These are phyloP conservation scores for Lathyrus oleraceus DNA, from an alignment of 306 rosid species.

Conservation along the genomic window DNA sequence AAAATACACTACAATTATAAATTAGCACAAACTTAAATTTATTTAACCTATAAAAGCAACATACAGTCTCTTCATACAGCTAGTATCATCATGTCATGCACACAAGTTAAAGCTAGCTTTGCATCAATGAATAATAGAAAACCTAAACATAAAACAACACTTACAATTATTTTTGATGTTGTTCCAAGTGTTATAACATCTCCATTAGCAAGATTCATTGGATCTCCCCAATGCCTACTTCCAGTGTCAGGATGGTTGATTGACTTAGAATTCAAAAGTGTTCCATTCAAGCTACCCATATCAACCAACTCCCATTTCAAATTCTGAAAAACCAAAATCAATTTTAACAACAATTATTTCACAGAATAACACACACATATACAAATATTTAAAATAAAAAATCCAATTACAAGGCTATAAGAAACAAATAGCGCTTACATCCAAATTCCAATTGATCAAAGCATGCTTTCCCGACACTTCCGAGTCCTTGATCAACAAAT, in stretches of 20 bases:
- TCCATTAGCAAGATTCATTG: slow-evolving; percentile 73
- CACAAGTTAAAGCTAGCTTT: slow-evolving; percentile 12
- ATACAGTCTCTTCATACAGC: slow-evolving; percentile 9
- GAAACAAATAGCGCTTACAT: slow-evolving; percentile 53
- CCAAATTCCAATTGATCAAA: slow-evolving; percentile 74
- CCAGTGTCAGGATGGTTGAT: slow-evolving; percentile 69
- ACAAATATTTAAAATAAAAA: slow-evolving; percentile 7
- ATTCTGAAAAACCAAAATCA: slow-evolving; percentile 52
- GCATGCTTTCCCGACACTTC: slow-evolving; percentile 99
- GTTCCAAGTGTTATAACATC: slow-evolving; percentile 91
- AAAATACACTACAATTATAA: slow-evolving; percentile 29
- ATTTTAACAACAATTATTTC: slow-evolving; percentile 29
- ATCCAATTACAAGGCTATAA: slow-evolving; percentile 33
- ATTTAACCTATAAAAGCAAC: slow-evolving; percentile 26
- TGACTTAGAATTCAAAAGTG: slow-evolving; percentile 70
- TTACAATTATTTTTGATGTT: slow-evolving; percentile 72
- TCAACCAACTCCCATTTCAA: slow-evolving; percentile 96
- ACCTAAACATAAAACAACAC: slow-evolving; percentile 37
- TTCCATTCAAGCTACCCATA: slow-evolving; percentile 97
- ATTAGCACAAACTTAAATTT: slow-evolving; percentile 13
- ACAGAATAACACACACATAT: slow-evolving; percentile 8
- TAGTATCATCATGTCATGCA: slow-evolving; percentile 26
- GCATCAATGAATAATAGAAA: slow-evolving; percentile 22
- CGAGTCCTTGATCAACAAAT: slow-evolving; percentile 69
- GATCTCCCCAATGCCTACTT: slow-evolving; percentile 81